phyloP scores from a whole-genome alignment of 768 basidiomycete species.

The Chalciporus piperatus region DNA sequence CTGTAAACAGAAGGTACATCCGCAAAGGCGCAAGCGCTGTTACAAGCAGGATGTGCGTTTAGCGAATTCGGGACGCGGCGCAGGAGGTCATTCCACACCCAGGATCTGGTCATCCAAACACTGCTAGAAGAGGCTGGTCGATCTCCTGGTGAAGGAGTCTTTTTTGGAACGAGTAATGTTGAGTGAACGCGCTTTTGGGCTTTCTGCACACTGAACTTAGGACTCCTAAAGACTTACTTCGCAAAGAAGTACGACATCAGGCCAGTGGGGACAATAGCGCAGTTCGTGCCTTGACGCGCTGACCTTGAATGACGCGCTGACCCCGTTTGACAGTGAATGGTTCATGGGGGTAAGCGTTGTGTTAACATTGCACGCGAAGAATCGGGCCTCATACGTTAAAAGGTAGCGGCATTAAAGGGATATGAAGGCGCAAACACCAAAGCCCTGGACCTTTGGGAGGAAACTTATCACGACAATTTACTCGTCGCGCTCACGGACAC shows the following conservation, averaged over 20 bases:
- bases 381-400: neutral
- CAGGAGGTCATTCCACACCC: slow-evolving; percentile 67
- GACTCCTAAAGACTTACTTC: slow-evolving; percentile 63
- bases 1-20: slow-evolving; percentile 60
- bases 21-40: slow-evolving; percentile 61
- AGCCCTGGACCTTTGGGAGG: slow-evolving; percentile 86
- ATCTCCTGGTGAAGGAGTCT: slow-evolving; percentile 44
- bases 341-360: slow-evolving; percentile 71
- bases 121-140: slow-evolving; percentile 65
- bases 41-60: slow-evolving; percentile 64
- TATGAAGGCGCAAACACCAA: slow-evolving; percentile 72
- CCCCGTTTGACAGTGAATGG: slow-evolving; percentile 62
- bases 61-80: slow-evolving; percentile 89
- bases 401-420: slow-evolving; percentile 83
- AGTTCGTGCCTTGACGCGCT: slow-evolving; percentile 49
- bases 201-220: neutral
- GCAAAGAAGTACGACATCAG: slow-evolving; percentile 67
- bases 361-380: neutral
- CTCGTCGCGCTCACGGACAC: slow-evolving; percentile 92
- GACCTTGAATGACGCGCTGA: slow-evolving; percentile 1
- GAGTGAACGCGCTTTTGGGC: neutral
- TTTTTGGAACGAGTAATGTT: slow-evolving; percentile 85
- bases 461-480: slow-evolving; percentile 54
- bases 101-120: slow-evolving; percentile 72
- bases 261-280: slow-evolving; percentile 82